Base-by-base conservation (phyloP, 805 yeast species). In the Dipodascopsis tothii region DNA sequence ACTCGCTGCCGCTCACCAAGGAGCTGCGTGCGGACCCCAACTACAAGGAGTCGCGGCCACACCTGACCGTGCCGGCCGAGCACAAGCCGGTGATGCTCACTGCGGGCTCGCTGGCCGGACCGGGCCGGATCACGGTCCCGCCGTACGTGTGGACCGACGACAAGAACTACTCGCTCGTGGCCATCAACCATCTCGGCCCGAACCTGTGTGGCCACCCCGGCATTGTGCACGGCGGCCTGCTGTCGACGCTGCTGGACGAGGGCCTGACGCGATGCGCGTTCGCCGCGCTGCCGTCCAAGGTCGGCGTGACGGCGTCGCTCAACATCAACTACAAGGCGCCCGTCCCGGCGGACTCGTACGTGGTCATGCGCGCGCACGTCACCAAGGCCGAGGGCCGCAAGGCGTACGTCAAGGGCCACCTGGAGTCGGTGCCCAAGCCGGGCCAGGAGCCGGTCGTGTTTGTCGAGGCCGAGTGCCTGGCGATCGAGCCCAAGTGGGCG, bases 271-370 rank as follows among this genome's bases (percentile, higher is more conserved):
- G 78, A 35, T 83, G 94, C 57, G 97, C 96, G 14, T 90, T 87
- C 60, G 78, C 85, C 2, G 66, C 73, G 21, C 67, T 90, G 9
- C 97, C 97, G 1, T 77, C 79, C 45, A 74, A 78, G 44, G 71
- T 81, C 40, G 98, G 97, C 11, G 95, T 92, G 20, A 90, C 98
- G 0, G 98, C 95, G 0, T 73, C 71, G 40, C 67, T 90, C 35
- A 64, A 73, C 2, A 68, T 90, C 5, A 70, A 81, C 41, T 90
- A 85, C 62, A 45, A 52, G 36, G 58, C 59, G 17, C 82, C 80
- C 33, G 77, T 78, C 0, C 71, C 70, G 2, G 81, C 87, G 0
- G 74, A 77, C 46, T 68, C 80, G 19, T 76, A 80, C 6, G 75
- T 87, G 2, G 68, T 85, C 11, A 63, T 92, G 38, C 69, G 69